Evolutionary conservation across 768 basidiomycete species (phyloP), one percentile per base, ranked within the genome.

Genomic region (Phallus indusiatus): DNA sequence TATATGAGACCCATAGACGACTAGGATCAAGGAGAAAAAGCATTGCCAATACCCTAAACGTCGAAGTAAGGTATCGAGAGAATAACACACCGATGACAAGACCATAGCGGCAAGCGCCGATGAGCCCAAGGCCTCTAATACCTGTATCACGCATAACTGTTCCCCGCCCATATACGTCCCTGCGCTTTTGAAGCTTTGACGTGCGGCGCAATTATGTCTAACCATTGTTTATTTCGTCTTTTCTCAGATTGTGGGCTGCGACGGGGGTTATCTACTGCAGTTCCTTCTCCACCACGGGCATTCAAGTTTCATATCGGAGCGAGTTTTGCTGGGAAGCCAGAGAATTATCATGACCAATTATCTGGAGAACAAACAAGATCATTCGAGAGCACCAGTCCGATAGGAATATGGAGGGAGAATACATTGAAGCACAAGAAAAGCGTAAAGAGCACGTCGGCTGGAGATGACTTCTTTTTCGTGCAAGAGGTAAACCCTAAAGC

Each of bases 261-360:
- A 14, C 42, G 42, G n/a, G 12, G 42, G 14, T 42, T 42, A 42
- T 42, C 42, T 10, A 42, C 42, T n/a, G 42, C 42, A n/a, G n/a
- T 42, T 11, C 9, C 42, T 2, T 24, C 28, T 36, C 57, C 57
- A 42, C 69, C 75, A 16, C 74, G 75, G 18, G 78, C 86, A 5
- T 92, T 84, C 67, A 81, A 72, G 35, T 90, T 93, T 69, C 82
- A 90, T 65, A 75, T 90, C 37, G 89, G 86, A 55, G 79, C 80
- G 16, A 86, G 86, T 69, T 93, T 88, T 85, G 83, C 82, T 28
- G 83, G 82, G 47, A 92, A 92, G 68, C 82, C 86, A 17, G 36
- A 61, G 18, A 82, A 85, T 0, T 18, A 18, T 10, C 47, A 42
- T 33, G 56, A 18, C 48, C 34, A 46, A 47, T 56, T 12, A 51